A percentile compares a stretch with the other conserved stretches of the same genome.
These are phyloP conservation scores for Phalaenopsis aphrodite DNA, from an alignment of 106 monocot genomes.

Conservation along the genomic window DNA sequence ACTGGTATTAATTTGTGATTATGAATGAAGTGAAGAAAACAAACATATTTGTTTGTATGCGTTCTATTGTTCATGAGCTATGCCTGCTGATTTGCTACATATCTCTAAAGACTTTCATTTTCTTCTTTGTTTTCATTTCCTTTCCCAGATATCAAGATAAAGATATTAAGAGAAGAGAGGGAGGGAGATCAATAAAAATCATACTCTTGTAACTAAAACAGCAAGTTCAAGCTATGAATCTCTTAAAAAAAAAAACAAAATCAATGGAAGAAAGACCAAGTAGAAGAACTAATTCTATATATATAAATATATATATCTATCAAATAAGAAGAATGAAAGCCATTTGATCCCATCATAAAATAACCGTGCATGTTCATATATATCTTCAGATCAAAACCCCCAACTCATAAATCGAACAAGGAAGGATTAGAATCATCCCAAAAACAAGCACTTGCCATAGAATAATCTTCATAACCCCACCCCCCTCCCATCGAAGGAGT, in stretches of 20 bases:
- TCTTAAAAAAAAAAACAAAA: too few relatives aligned
- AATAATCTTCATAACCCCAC: background rate
- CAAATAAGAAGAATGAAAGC: too few relatives aligned
- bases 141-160: background rate
- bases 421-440: background rate
- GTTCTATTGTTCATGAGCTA: too few relatives aligned
- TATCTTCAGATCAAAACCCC: background rate
- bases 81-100: background rate
- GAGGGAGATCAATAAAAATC: background rate
- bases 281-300: too few relatives aligned
- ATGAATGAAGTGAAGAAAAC: too few relatives aligned
- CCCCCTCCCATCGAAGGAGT: background rate
- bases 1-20: too few relatives aligned
- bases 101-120: background rate
- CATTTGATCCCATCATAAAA: background rate
- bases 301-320: background rate
- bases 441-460: background rate
- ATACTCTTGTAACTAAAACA: too few relatives aligned
- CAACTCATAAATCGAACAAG: constrained; percentile 1
- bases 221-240: too few relatives aligned
- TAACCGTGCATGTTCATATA: background rate
- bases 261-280: too few relatives aligned
- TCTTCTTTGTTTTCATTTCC: background rate
- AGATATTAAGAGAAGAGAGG: background rate
- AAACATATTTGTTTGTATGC: too few relatives aligned